Conservation (phyloP, 805 yeast genomes). For the Teunomyces pallodes region DNA sequence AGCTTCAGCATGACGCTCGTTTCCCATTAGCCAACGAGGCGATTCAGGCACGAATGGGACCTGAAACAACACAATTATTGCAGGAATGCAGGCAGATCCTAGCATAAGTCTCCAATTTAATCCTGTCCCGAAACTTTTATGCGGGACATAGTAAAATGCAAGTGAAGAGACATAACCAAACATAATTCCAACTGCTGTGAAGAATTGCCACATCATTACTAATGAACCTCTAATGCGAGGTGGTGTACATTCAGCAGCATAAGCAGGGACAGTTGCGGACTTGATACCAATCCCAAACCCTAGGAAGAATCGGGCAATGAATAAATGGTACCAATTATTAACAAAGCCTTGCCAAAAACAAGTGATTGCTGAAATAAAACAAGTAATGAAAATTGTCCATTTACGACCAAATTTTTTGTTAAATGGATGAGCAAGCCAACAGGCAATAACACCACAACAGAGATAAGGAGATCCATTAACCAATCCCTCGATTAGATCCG, state of each 20-base stretch:
- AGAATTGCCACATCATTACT: slow-evolving; percentile 71
- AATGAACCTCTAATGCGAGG: slow-evolving; percentile 60
- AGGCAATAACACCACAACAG: slow-evolving; percentile 53
- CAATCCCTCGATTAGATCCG: slow-evolving; percentile 59
- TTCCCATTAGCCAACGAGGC: slow-evolving; percentile 66
- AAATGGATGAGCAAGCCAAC: slow-evolving; percentile 58
- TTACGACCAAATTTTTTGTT: slow-evolving; percentile 57
- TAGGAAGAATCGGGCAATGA: slow-evolving; percentile 53
- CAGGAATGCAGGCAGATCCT: slow-evolving; percentile 62
- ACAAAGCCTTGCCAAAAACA: slow-evolving; percentile 70
- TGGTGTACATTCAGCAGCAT: slow-evolving; percentile 62
- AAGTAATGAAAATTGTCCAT: slow-evolving; percentile 59
- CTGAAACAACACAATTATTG: slow-evolving; percentile 47
- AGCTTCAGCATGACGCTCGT: slow-evolving; percentile 49
- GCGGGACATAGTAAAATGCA: slow-evolving; percentile 56
- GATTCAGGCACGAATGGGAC: slow-evolving; percentile 64
- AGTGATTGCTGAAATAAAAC: slow-evolving; percentile 55
- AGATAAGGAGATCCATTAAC: slow-evolving; percentile 67
- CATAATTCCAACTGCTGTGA: slow-evolving; percentile 74
- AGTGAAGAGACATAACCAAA: slow-evolving; percentile 60
- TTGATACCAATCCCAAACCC: slow-evolving; percentile 69
- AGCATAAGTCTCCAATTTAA: slow-evolving; percentile 62
- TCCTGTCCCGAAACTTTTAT: slow-evolving; percentile 43
- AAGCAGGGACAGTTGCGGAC: slow-evolving; percentile 67
- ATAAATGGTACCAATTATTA: slow-evolving; percentile 58